Evolutionary conservation across 2,329 filamentous ascomycete species (phyloP).

Genomic region (Penicillium sp.): DNA sequence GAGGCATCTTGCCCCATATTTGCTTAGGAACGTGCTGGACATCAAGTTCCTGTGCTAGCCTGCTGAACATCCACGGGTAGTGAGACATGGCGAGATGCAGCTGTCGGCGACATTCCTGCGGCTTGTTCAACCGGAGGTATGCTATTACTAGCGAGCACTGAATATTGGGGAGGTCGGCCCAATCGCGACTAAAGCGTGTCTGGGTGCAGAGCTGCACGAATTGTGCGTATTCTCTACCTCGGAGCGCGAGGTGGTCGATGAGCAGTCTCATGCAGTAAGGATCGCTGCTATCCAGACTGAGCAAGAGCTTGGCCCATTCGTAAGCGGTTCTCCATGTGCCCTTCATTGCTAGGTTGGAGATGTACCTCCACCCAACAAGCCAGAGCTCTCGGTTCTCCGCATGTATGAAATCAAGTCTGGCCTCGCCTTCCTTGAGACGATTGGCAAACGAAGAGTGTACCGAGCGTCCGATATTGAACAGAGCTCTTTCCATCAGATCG

Average conservation of each 20-base stretch:
- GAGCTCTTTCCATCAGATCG: constrained; percentile 83
- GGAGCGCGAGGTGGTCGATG: constrained; percentile 81
- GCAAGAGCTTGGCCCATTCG: constrained; percentile 86
- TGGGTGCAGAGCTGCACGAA: constrained; percentile 67
- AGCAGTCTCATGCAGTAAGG: constrained; percentile 80
- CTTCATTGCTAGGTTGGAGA: constrained; percentile 79
- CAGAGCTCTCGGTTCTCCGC: constrained; percentile 91
- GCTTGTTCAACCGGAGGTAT: constrained; percentile 68
- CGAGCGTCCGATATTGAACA: constrained; percentile 91
- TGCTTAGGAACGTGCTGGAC: constrained; percentile 72
- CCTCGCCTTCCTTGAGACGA: constrained; percentile 73
- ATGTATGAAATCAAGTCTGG: constrained; percentile 74
- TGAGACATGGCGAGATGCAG: constrained; percentile 67
- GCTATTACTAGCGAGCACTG: constrained; percentile 76
- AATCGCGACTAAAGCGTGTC: constrained; percentile 50
- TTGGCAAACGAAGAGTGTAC: constrained; percentile 78
- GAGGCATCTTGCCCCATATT: constrained; percentile 76
- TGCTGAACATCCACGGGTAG: constrained; percentile 81
- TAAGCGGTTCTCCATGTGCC: constrained; percentile 92
- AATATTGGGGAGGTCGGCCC: constrained; percentile 65
- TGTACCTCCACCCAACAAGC: constrained; percentile 85
- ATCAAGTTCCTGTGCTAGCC: constrained; percentile 76
- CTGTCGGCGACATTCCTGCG: constrained; percentile 62
- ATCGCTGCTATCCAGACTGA: constrained; percentile 73
- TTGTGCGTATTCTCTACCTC: constrained; percentile 73